These are phyloP conservation scores for Thalassiosira hispida DNA, from an alignment of 352 stramenopile species.

Conservation along the genomic window DNA sequence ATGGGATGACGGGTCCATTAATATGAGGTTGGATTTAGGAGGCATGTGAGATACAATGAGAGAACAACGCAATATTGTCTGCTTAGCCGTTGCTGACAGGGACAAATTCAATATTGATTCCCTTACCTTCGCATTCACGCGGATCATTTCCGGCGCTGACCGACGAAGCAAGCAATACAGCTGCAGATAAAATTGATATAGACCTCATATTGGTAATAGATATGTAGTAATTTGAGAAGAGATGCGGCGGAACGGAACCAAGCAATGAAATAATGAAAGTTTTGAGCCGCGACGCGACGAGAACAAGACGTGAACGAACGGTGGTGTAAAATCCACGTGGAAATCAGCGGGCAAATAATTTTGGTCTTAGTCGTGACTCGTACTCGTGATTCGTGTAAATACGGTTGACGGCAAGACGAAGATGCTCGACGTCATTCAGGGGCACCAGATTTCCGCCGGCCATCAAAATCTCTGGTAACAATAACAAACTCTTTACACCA, in stretches of 20 bases:
- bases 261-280: too few species aligned
- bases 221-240: not conserved
- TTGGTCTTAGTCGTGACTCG: too few species aligned
- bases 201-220: constrained; percentile 22
- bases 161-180: constrained; percentile 25
- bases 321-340: too few species aligned
- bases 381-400: too few species aligned
- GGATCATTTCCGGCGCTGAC: constrained; percentile 42
- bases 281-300: too few species aligned
- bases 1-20: not conserved
- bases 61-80: not conserved
- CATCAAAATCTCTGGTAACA: too few species aligned
- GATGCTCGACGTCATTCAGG: too few species aligned
- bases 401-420: too few species aligned
- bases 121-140: constrained; percentile 50
- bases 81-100: too few species aligned
- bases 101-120: not conserved
- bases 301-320: too few species aligned
- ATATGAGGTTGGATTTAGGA: not conserved
- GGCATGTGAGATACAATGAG: not conserved
- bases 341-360: too few species aligned
- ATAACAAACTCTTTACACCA: not conserved
- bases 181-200: constrained; percentile 33
- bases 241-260: not conserved
- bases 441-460: too few species aligned